These are phyloP conservation scores for Eremochloa ophiuroides DNA, from an alignment of 176 grass and related monocot species.

Conservation along the genomic window DNA sequence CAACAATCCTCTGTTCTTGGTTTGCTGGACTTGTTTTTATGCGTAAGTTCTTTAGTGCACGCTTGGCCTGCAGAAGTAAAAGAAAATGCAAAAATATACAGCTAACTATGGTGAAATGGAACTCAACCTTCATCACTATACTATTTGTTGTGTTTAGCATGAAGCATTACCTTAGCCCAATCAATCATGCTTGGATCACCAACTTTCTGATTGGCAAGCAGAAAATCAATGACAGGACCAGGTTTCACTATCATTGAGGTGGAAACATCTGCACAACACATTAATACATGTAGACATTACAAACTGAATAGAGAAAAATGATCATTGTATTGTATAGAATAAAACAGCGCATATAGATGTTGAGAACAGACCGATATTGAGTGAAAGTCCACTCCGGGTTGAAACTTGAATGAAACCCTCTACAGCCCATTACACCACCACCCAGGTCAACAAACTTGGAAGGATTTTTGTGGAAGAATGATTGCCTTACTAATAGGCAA, in stretches of 20 bases:
- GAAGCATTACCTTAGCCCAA: not conserved
- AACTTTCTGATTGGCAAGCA: not conserved
- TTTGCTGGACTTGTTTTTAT: not conserved
- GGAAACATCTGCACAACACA: conserved; percentile 18
- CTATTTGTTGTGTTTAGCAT: not conserved
- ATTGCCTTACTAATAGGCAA: not conserved
- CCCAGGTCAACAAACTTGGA: not conserved
- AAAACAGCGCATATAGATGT: not conserved
- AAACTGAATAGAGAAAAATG: too few relatives aligned
- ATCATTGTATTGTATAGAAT: not conserved
- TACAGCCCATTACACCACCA: not conserved
- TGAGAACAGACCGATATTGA: not conserved
- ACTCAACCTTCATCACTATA: not conserved
- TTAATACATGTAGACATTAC: too few relatives aligned
- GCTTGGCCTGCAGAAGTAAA: not conserved
- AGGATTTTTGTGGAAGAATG: not conserved
- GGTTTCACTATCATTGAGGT: not conserved
- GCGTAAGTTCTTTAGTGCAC: not conserved
- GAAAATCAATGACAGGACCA: conserved; percentile 20
- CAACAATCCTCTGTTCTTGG: not conserved
- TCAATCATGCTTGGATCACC: not conserved
- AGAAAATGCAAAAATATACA: not conserved
- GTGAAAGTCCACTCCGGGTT: not conserved
- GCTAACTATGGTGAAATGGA: not conserved
- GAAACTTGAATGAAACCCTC: not conserved